A percentile compares a stretch with the other conserved stretches of the same genome.
Conservation (phyloP, 108 stramenopile species). For the Seminavis robusta region DNA sequence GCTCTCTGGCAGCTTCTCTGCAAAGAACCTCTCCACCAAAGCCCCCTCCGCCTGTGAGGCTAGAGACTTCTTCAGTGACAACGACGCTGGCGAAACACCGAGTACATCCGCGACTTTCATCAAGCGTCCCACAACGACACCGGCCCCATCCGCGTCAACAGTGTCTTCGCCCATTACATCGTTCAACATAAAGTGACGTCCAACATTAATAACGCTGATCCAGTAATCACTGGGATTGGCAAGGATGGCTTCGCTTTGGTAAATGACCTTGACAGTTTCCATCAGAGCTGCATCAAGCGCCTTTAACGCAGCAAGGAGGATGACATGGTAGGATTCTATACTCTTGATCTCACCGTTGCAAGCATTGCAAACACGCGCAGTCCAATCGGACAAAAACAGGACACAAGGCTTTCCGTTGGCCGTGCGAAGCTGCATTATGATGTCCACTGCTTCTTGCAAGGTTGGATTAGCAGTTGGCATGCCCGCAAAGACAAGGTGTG, state of each 20-base stretch:
- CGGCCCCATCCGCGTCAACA: constrained; percentile 82
- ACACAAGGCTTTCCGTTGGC: constrained; percentile 42
- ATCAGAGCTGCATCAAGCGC: constrained; percentile 59
- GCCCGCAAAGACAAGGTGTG: constrained; percentile 84
- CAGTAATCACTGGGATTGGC: constrained; percentile 91
- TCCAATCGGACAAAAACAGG: constrained; percentile 82
- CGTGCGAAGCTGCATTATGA: constrained; percentile 31
- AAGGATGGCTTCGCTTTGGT: constrained; percentile 85
- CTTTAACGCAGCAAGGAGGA: constrained; percentile 58
- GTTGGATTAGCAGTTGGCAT: constrained; percentile 66
- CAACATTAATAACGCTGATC: constrained; percentile 92
- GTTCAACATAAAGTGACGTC: constrained; percentile 80
- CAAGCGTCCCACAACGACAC: constrained; percentile 75
- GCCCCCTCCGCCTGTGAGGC: constrained; percentile 20
- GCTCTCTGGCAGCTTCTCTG: constrained; percentile 42
- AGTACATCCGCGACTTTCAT: constrained; percentile 83
- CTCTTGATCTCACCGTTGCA: constrained; percentile 80
- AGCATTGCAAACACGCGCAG: constrained; percentile 73
- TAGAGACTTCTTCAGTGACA: too few relatives aligned
- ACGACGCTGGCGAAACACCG: constrained; percentile 63
- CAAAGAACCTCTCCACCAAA: constrained; percentile 31
- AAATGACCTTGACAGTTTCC: constrained; percentile 67
- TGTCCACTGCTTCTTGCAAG: constrained; percentile 72
- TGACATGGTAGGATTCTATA: constrained; percentile 70
- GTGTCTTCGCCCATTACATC: constrained; percentile 81